Evolutionary conservation across 2,329 filamentous ascomycete genomes (phyloP).

Genomic region (Orbilia javanica): DNA sequence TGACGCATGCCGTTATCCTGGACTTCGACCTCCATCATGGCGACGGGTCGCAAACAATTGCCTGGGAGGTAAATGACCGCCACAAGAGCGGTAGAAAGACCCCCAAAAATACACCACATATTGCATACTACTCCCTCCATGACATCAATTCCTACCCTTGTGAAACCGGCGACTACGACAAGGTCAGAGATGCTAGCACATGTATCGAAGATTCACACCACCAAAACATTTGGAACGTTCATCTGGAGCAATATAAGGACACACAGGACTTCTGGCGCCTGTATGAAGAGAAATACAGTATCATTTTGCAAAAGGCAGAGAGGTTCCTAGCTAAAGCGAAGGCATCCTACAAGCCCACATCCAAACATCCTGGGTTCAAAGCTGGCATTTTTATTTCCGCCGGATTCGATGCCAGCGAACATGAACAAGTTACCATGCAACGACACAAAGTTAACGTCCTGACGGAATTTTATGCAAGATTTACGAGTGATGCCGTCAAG

Average conservation of each 20-base stretch:
- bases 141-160: conserved; percentile 99
- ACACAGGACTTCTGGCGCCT: conserved; percentile 88
- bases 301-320: conserved; percentile 86
- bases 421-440: conserved; percentile 93
- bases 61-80: conserved; percentile 88
- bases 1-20: conserved; percentile 93
- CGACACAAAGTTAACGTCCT: conserved; percentile 95
- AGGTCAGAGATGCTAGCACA: conserved; percentile 91
- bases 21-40: conserved; percentile 94
- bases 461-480: conserved; percentile 93
- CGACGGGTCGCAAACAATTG: conserved; percentile 93
- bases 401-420: conserved; percentile 96
- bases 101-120: conserved; percentile 65
- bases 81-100: conserved; percentile 51
- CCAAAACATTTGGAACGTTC: conserved; percentile 96
- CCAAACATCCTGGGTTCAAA: conserved; percentile 66
- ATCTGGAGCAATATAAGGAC: conserved; percentile 87
- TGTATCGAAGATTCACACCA: conserved; percentile 95
- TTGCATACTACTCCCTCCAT: conserved; percentile 96
- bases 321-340: conserved; percentile 72
- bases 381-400: conserved; percentile 94
- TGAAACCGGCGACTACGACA: conserved; percentile 91
- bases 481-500: conserved; percentile 85
- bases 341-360: conserved; percentile 71
- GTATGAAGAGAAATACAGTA: conserved; percentile 82